phyloP scores from a whole-genome alignment of 495 filamentous ascomycete genomes.

The Xylaria nigripes region DNA sequence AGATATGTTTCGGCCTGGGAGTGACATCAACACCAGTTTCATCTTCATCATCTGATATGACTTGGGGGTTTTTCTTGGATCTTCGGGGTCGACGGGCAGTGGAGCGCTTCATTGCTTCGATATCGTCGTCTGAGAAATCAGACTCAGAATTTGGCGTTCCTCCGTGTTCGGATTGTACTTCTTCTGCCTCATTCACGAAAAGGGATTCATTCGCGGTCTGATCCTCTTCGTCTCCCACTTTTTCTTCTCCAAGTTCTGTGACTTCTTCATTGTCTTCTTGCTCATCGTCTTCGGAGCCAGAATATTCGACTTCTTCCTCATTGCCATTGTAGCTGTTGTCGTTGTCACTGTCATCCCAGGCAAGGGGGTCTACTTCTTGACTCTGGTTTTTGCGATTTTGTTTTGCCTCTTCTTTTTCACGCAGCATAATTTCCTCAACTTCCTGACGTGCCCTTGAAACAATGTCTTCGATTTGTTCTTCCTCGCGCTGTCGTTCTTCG shows the following conservation, averaged over 20 bases:
- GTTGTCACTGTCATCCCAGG: conserved; percentile 57
- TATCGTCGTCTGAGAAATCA: conserved; percentile 31
- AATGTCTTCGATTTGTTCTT: conserved; percentile 75
- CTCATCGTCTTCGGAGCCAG: conserved; percentile 41
- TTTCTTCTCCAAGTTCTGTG: conserved; percentile 18
- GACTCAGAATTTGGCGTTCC: conserved; percentile 29
- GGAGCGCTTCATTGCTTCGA: conserved; percentile 30
- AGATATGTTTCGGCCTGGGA: conserved; percentile 29
- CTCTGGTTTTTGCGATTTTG: conserved; percentile 46
- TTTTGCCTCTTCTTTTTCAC: conserved; percentile 64
- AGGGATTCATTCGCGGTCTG: conserved; percentile 23
- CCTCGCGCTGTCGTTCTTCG: conserved; percentile 72
- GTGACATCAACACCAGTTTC: conserved; percentile 48
- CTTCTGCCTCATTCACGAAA: conserved; percentile 42
- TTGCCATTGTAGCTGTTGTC: conserved; percentile 46
- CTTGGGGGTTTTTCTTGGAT: conserved; percentile 35
- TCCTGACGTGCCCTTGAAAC: conserved; percentile 76
- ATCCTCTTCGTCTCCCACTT: conserved; percentile 21
- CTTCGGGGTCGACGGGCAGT: conserved; percentile 29
- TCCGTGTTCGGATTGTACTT: conserved; percentile 44
- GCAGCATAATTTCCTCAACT: conserved; percentile 66
- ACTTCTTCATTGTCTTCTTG: conserved; percentile 19
- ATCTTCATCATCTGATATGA: conserved; percentile 57
- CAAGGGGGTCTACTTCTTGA: conserved; percentile 43
- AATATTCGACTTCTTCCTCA: conserved; percentile 45